phyloP scores from a whole-genome alignment of 2,329 filamentous ascomycete species.

The Scedosporium dehoogii region DNA sequence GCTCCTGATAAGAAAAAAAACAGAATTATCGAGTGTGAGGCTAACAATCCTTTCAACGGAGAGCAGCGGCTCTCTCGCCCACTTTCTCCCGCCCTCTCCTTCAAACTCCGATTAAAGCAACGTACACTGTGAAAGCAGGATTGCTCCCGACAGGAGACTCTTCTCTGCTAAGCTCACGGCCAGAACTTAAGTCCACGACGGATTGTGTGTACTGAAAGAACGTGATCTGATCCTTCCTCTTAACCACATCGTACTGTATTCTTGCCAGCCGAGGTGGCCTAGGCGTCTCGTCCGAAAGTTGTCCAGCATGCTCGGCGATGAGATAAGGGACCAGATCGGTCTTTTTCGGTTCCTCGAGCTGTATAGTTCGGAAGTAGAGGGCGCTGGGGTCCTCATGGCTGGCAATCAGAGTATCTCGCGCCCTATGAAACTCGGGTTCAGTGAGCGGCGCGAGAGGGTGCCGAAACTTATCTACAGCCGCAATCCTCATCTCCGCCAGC shows the following conservation, averaged over 20 bases:
- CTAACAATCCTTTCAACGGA: background rate
- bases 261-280: constrained; percentile 35
- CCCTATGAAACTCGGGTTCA: constrained; percentile 36
- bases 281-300: constrained; percentile 28
- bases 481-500: constrained; percentile 4
- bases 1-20: constrained; percentile 14
- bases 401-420: constrained; percentile 30
- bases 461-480: constrained; percentile 6
- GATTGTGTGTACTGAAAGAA: constrained; percentile 22
- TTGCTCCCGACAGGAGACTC: constrained; percentile 17
- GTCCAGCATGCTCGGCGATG: constrained; percentile 49
- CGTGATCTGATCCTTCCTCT: background rate
- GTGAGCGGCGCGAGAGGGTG: constrained; percentile 41
- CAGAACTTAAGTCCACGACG: constrained; percentile 26
- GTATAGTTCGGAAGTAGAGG: constrained; percentile 47
- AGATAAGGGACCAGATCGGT: constrained; percentile 43
- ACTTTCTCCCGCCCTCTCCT: background rate
- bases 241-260: constrained; percentile 31
- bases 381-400: constrained; percentile 13
- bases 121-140: constrained; percentile 25
- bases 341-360: constrained; percentile 53
- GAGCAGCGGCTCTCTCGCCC: background rate
- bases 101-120: background rate
- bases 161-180: constrained; percentile 18
- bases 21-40: background rate